Evolutionary conservation across 1,284 basidiomycete genomes (phyloP).

Genomic region (Cryptococcus floricola): DNA sequence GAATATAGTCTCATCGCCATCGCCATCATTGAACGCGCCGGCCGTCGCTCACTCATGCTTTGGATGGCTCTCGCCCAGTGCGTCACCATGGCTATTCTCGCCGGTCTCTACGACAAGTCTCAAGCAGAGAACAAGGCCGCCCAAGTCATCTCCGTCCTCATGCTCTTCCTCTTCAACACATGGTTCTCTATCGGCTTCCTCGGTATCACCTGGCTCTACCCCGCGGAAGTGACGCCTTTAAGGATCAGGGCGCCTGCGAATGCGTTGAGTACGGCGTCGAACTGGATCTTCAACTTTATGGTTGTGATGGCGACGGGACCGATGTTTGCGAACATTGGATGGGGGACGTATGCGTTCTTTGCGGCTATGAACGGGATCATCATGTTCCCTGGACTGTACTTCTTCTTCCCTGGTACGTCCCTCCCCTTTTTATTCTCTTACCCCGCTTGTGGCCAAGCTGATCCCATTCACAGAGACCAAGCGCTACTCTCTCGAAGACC

Average conservation of each 20-base stretch:
- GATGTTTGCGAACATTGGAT: conserved; percentile 38
- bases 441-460: neutral
- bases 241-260: conserved; percentile 65
- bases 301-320: conserved; percentile 41
- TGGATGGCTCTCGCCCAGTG: conserved; percentile 29
- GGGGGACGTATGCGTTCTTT: conserved; percentile 42
- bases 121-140: conserved; percentile 30
- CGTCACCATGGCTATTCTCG: conserved; percentile 37
- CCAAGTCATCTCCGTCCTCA: conserved; percentile 45
- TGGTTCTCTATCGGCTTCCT: conserved; percentile 44
- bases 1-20: conserved; percentile 30
- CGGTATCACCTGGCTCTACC: conserved; percentile 44
- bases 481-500: conserved; percentile 30
- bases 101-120: conserved; percentile 33
- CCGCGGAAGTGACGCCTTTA: conserved; percentile 47
- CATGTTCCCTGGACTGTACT: conserved; percentile 38
- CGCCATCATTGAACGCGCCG: conserved; percentile 36
- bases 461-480: conserved; percentile 39
- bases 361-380: conserved; percentile 36
- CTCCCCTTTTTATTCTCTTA: neutral
- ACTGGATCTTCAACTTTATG: conserved; percentile 44
- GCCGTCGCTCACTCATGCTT: conserved; percentile 42
- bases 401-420: conserved; percentile 8
- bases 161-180: conserved; percentile 49
- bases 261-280: conserved; percentile 62